Percentiles rank a stretch among this genome's conserved stretches.
phyloP scores from a whole-genome alignment of 2,329 filamentous ascomycete genomes.

The Biscogniauxia marginata region DNA sequence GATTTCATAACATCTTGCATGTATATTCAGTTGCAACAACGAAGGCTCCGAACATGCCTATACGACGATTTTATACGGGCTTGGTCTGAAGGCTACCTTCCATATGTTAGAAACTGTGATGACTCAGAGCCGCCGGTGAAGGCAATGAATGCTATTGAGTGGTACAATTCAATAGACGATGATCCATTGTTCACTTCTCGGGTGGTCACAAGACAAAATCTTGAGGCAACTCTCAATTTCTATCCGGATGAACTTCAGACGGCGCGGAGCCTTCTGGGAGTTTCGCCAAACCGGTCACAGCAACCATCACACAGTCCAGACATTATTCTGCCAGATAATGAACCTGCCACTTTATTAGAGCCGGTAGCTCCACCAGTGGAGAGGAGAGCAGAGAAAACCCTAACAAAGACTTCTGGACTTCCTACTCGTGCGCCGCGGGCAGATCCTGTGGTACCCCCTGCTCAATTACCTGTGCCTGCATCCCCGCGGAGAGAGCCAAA shows the following conservation, averaged over 20 bases:
- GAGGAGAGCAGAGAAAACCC: neutral
- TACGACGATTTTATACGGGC: constrained; percentile 38
- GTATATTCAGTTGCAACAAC: constrained; percentile 28
- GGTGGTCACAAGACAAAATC: constrained; percentile 31
- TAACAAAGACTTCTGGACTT: neutral
- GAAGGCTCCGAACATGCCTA: constrained; percentile 27
- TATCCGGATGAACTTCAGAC: constrained; percentile 26
- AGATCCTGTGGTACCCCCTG: neutral
- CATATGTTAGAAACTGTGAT: constrained; percentile 30
- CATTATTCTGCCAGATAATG: neutral
- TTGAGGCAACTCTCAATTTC: constrained; percentile 25
- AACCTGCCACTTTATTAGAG: neutral
- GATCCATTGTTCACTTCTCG: constrained; percentile 26
- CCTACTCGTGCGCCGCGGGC: neutral
- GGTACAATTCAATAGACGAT: constrained; percentile 35
- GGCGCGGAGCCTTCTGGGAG: constrained; percentile 10
- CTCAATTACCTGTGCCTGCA: neutral
- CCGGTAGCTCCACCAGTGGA: neutral
- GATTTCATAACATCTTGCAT: constrained; percentile 33
- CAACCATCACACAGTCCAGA: neutral
- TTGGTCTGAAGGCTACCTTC: constrained; percentile 31
- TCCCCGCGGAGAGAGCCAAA: neutral
- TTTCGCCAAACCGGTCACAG: constrained; percentile 4
- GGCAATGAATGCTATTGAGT: constrained; percentile 30
- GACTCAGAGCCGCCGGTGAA: constrained; percentile 18